A percentile compares a stretch with the other conserved stretches of the same genome.
These are phyloP conservation scores for Linum tenue DNA, from an alignment of 345 rosid genomes.

Conservation along the genomic window DNA sequence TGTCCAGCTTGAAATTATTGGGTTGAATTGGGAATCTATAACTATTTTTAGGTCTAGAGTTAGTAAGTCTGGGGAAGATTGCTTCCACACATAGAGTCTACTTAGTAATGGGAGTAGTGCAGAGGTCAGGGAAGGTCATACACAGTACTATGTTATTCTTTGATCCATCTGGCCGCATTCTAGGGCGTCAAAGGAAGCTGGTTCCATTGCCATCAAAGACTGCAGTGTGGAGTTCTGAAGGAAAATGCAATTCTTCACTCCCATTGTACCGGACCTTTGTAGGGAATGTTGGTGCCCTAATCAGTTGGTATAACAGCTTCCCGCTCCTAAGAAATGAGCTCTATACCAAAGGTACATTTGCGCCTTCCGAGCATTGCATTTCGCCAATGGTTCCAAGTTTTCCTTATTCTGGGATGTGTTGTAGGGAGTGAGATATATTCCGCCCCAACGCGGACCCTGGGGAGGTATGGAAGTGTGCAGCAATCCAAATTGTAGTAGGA, in stretches of 20 bases:
- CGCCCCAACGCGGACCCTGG: conserved; percentile 15
- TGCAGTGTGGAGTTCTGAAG: conserved; percentile 17
- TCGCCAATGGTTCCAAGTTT: neutral
- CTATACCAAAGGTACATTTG: conserved; percentile 16
- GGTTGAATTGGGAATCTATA: neutral
- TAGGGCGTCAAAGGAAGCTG: conserved; percentile 20
- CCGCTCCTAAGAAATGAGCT: conserved; percentile 17
- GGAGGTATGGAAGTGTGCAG: conserved; percentile 13
- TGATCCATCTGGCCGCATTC: conserved; percentile 10
- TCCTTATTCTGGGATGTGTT: neutral
- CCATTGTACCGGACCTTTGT: conserved; percentile 13
- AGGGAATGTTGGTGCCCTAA: conserved; percentile 18
- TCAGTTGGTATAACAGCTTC: conserved; percentile 17
- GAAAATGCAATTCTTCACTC: neutral
- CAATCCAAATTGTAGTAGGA: conserved; percentile 18
- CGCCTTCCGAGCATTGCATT: neutral
- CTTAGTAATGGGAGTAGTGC: conserved; percentile 21
- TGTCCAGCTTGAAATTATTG: neutral
- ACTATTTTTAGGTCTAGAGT: conserved; percentile 15
- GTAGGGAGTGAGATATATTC: conserved; percentile 24
- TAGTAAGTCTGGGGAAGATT: conserved; percentile 11
- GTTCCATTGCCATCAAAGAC: conserved; percentile 8
- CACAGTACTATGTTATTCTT: conserved; percentile 18
- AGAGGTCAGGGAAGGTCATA: conserved; percentile 12
- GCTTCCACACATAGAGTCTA: conserved; percentile 16